Base-by-base conservation (phyloP, 2,329 filamentous ascomycete species). In the Neofusicoccum parvum region DNA sequence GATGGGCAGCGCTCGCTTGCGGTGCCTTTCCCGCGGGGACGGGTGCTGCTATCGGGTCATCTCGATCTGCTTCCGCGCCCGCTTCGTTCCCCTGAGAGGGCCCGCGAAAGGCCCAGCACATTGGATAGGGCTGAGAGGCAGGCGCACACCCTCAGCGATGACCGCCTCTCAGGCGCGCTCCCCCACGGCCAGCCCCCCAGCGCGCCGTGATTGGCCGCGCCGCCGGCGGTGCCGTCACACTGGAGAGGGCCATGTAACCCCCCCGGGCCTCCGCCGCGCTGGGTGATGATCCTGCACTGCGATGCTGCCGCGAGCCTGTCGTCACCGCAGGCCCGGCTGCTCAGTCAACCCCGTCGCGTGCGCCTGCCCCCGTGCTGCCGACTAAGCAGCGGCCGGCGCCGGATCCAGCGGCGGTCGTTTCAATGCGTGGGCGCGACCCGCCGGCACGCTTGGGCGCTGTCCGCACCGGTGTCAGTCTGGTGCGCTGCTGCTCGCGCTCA, bases 101-200 rank as follows among this genome's bases (percentile, higher is more conserved):
- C 41, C 43, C 56, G 50, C 50, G 56, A 58, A 37, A 60, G 56
- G 56, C 56, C 56, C 56, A 60, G 56, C 43, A 20, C 56, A 60
- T 60, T 60, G 56, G 56, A 60, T 60, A 60, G 56, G 56, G 56
- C 56, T 60, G 56, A 60, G 20, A 36, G 53, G 27, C 56, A 60
- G 54, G 43, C 56, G 56, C 56, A 46, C 56, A 60, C 56, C 56
- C 23, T 37, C 56, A 48, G 20, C 56, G 27, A 60, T 60, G 56
- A 60, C 56, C 56, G 56, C 56, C 56, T 60, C 15, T 23, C 20
- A 45, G 32, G 54, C 54, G 54, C 41, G 23, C 23, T 59, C 54
- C 39, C 39, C 54, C 54, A 45, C 39, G 54, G 34, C 53, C 27
- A 20, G 36, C 39, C 41, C 54, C 15, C 23, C 39, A 17, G 15